Base-by-base conservation (phyloP, 2,329 filamentous ascomycete species). In the Ascochyta fabae region DNA sequence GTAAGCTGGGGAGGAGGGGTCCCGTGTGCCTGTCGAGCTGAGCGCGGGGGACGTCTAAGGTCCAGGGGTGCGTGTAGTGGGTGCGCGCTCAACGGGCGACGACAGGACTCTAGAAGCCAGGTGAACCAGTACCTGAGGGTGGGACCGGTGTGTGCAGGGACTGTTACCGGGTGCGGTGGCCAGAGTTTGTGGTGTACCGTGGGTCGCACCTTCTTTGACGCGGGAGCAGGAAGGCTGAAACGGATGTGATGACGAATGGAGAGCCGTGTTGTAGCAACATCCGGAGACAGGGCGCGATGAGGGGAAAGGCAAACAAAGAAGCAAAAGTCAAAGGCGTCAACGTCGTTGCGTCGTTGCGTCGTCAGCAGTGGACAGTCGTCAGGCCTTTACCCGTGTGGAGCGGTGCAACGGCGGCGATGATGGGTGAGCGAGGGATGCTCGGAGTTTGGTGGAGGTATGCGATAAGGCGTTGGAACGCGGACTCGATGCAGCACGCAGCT, bases 211-310 rank as follows among this genome's bases (percentile, higher is more conserved):
- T 60, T 62, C 48, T 42, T 43, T 58, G 61, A 58, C 56, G 65
- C 57, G 62, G 62, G 49, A 60, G 56, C 61, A 62, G 55, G 66
- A 68, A 74, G 73, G 73, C 73, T 75, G 73, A 72, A 69, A 70
- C 68, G 60, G 62, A 61, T 61, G 62, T 71, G 71, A 72, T 71
- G 70, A 71, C 69, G 67, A 68, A 67, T 66, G 59, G 64, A 64
- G 65, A 56, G 60, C 65, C 62, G 61, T 65, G 62, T 62, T 66
- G 71, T 64, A 66, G 66, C 66, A 69, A 73, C 72, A 75, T 75
- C 56, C 72, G 70, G 66, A 66, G 53, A 48, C 60, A 56, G 64
- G 56, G 58, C 56, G 60, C 53, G 58, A 59, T 35, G 43, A 52
- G 53, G 44, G 36, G 24, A 34, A 51, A 48, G 19, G 48, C 43